These are phyloP conservation scores for Sporopachydermia quercuum DNA, from an alignment of 805 yeast genomes.

Conservation along the genomic window DNA sequence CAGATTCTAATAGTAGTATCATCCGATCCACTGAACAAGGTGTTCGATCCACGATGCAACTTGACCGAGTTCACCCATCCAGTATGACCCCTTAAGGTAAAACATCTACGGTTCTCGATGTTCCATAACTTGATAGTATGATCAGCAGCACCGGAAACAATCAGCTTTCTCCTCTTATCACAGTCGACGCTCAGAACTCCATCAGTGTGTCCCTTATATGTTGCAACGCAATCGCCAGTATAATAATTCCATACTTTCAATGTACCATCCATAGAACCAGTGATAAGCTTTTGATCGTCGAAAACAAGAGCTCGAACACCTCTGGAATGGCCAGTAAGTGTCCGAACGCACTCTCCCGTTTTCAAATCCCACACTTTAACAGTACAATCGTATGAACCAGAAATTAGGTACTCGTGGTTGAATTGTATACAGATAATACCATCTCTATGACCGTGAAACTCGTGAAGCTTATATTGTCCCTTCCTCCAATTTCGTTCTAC, in stretches of 20 bases:
- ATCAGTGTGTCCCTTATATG: constrained; percentile 85
- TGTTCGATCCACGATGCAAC: constrained; percentile 63
- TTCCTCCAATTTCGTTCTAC: constrained; percentile 93
- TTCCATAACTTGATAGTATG: constrained; percentile 92
- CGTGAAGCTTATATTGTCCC: constrained; percentile 50
- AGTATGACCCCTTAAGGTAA: constrained; percentile 82
- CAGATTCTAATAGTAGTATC: constrained; percentile 90
- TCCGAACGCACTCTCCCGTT: constrained; percentile 60
- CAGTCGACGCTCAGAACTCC: constrained; percentile 79
- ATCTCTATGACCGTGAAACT: constrained; percentile 69
- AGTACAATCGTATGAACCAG: constrained; percentile 86
- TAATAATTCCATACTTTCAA: constrained; percentile 93
- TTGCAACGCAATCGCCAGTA: constrained; percentile 87
- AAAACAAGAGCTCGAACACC: constrained; percentile 78
- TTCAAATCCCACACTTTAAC: constrained; percentile 88
- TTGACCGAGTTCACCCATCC: constrained; percentile 89
- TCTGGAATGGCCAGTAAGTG: constrained; percentile 77
- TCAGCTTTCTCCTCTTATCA: constrained; percentile 45
- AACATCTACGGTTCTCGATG: constrained; percentile 83
- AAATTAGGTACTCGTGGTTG: constrained; percentile 63
- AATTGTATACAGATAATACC: constrained; percentile 84
- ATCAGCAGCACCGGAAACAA: constrained; percentile 91
- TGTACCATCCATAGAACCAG: constrained; percentile 84
- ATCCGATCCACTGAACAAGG: constrained; percentile 78
- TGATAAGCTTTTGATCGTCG: constrained; percentile 78